Evolutionary conservation across 305 asterid species (phyloP), one percentile per base, ranked within the genome.

Genomic region (Andrographis paniculata): DNA sequence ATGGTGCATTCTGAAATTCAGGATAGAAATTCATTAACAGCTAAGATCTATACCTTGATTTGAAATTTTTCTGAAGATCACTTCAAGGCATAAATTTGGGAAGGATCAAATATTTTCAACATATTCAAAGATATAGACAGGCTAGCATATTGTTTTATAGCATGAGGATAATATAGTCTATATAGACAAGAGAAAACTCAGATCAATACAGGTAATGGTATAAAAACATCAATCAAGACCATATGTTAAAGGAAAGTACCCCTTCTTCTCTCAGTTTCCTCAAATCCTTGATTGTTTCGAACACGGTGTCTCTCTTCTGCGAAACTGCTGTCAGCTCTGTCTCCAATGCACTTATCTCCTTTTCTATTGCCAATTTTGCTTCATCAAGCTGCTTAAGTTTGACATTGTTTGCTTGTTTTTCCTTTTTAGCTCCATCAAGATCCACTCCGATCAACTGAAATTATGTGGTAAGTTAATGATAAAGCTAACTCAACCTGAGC

Each of bases 371-470:
- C n/a, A 36, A 30, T 53, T 73, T 78, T 53, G 69, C 79, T 13
- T 76, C 88, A 46, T 78, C 86, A 51, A 80, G 72, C 63, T 73
- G 73, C 82, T 75, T 73, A 37, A 77, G 61, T 69, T 70, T 80
- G 20, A 79, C 74, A 58, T 50, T 56, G 45, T 80, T 63, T n/a
- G 31, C 74, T 66, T 68, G 77, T 41, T 67, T 80, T 24, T 77
- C 86, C 79, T 84, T 78, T 9, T 86, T 62, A 45, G 74, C 95
- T 54, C 84, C 93, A 70, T 76, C 86, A 61, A 78, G 76, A 58
- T 74, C 88, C 17, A 63, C 82, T 40, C 79, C 81, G 54, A 84
- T 75, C 60, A 59, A 78, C 95, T 84, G 66, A 35, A 63, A 65
- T 38, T 22, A 39, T 17, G 13, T 37, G n/a, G 37, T 55, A 13